A percentile compares a stretch with the other conserved stretches of the same genome.
These are phyloP conservation scores for Phaffomyces antillensis DNA, from an alignment of 805 yeast species.

Conservation along the genomic window DNA sequence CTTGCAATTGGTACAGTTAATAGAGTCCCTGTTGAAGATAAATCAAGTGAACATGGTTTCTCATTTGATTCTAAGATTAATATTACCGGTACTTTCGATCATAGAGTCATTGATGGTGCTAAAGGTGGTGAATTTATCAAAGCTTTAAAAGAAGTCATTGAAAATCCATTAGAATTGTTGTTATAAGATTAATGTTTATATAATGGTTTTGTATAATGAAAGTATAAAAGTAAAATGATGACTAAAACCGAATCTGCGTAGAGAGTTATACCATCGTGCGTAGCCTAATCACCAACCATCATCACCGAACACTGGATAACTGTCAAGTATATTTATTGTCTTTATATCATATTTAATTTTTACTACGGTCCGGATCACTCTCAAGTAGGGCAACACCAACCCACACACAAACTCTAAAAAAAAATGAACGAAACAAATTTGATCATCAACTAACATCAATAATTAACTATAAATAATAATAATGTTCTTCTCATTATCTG, in stretches of 20 bases:
- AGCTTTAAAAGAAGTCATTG: slow-evolving; percentile 84
- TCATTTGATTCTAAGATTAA: slow-evolving; percentile 86
- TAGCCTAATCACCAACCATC: too few species aligned
- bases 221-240: neutral
- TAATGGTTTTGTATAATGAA: neutral
- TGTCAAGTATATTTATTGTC: too few species aligned
- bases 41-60: slow-evolving; percentile 84
- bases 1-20: slow-evolving; percentile 91
- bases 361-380: neutral
- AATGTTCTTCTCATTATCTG: slow-evolving; percentile 37
- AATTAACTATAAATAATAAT: neutral
- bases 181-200: slow-evolving; percentile 35
- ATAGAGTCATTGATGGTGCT: slow-evolving; percentile 96
- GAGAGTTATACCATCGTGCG: too few species aligned
- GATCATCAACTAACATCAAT: neutral
- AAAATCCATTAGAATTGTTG: slow-evolving; percentile 92
- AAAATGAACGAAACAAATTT: neutral
- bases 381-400: too few species aligned
- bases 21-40: slow-evolving; percentile 89
- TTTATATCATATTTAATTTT: neutral
- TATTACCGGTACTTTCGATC: slow-evolving; percentile 96
- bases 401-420: neutral
- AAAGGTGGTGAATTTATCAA: slow-evolving; percentile 95
- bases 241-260: too few species aligned
- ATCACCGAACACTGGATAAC: too few species aligned